These are phyloP conservation scores for Candida tetrigidarum DNA, from an alignment of 1,139 yeast species.

Conservation along the genomic window DNA sequence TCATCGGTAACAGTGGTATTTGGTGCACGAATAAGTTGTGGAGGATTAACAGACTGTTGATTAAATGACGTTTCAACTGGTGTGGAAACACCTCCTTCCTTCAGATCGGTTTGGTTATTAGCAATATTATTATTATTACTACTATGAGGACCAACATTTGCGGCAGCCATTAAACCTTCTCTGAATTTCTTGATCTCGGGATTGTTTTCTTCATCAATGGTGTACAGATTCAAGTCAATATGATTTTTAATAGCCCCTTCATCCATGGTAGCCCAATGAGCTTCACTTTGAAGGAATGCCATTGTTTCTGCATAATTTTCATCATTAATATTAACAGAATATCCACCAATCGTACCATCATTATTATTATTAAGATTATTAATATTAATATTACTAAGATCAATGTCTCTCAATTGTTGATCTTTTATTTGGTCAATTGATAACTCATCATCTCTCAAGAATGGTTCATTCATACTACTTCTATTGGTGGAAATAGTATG, in stretches of 20 bases:
- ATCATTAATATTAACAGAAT: not conserved
- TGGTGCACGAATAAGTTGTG: conserved; percentile 2
- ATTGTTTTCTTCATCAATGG: conserved; percentile 6
- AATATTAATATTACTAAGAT: conserved; percentile 20
- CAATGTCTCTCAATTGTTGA: conserved; percentile 38
- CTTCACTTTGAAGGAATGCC: conserved; percentile 35
- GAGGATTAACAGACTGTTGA: not conserved
- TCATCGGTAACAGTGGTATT: conserved; percentile 7
- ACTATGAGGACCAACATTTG: not conserved
- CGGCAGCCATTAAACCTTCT: conserved; percentile 3
- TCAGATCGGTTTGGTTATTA: too few relatives aligned
- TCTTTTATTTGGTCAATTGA: conserved; percentile 47
- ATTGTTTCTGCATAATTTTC: conserved; percentile 34
- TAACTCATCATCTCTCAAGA: conserved; percentile 49
- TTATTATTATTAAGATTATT: conserved; percentile 20
- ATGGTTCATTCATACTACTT: conserved; percentile 29
- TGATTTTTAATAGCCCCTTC: conserved; percentile 17
- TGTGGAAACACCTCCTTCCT: not conserved
- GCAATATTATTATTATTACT: too few relatives aligned
- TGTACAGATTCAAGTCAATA: conserved; percentile 7
- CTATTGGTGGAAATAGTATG: not conserved
- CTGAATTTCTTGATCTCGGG: conserved; percentile 3
- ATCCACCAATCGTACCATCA: conserved; percentile 13
- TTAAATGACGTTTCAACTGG: not conserved
- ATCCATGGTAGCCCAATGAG: conserved; percentile 33